A percentile compares a stretch with the other conserved stretches of the same genome.
phyloP scores from a whole-genome alignment of 164 flowering plant species.

The Echeveria elegans region DNA sequence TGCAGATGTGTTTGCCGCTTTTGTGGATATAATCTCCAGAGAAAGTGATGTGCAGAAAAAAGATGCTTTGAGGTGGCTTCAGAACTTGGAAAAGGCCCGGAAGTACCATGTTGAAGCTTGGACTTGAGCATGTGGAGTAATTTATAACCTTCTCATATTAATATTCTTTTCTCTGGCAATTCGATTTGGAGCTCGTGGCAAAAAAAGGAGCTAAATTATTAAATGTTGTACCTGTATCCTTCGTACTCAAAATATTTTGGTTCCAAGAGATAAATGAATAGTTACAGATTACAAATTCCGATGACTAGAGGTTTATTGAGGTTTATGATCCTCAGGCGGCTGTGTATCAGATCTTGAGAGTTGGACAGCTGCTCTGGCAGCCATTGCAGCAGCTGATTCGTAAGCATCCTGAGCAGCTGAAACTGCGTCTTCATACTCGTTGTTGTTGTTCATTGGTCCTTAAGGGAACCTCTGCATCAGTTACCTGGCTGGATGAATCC shows the following conservation, averaged over 20 bases:
- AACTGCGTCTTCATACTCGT: constrained; percentile 41
- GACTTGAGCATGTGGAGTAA: constrained; percentile 31
- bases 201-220: no score
- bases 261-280: not conserved
- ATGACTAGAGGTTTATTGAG: not conserved
- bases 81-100: constrained; percentile 65
- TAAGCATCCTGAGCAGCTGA: constrained; percentile 75
- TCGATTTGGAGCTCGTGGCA: not conserved
- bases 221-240: not conserved
- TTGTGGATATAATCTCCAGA: constrained; percentile 62
- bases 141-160: not conserved
- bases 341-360: constrained; percentile 33
- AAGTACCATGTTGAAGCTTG: constrained; percentile 91
- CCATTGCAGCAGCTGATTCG: constrained; percentile 62
- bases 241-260: not conserved
- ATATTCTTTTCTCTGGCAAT: not conserved
- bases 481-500: not conserved
- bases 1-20: constrained; percentile 52
- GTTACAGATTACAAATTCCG: not conserved
- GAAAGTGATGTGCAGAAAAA: constrained; percentile 61
- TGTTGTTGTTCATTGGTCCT: constrained; percentile 23
- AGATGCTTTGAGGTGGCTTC: constrained; percentile 51
- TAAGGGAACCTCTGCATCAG: constrained; percentile 10
- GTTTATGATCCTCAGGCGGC: constrained; percentile 13
- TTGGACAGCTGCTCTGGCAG: constrained; percentile 59